phyloP scores from a whole-genome alignment of 352 stramenopile genomes.

The Pythium utonaiense region DNA sequence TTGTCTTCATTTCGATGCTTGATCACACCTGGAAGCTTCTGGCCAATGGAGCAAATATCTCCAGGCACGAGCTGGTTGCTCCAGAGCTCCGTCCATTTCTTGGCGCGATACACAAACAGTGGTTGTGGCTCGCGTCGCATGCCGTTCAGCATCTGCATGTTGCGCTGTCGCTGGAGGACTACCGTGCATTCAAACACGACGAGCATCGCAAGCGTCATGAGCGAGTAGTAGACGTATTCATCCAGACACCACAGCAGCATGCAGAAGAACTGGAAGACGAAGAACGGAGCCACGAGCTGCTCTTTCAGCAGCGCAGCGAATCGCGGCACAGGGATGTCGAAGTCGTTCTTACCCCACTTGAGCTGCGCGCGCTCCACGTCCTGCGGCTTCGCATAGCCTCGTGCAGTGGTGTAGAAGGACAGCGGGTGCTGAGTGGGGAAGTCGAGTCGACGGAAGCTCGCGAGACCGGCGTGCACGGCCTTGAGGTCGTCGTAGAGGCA shows the following conservation, averaged over 20 bases:
- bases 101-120: constrained; percentile 80
- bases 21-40: constrained; percentile 24
- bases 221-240: constrained; percentile 96
- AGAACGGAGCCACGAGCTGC: constrained; percentile 95
- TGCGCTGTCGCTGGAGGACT: constrained; percentile 87
- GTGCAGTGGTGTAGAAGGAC: constrained; percentile 18
- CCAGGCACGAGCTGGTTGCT: constrained; percentile 77
- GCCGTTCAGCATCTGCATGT: constrained; percentile 84
- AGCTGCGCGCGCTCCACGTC: constrained; percentile 26
- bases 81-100: constrained; percentile 55
- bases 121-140: constrained; percentile 67
- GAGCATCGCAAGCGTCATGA: constrained; percentile 95
- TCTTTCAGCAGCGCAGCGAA: constrained; percentile 88
- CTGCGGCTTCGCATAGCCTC: constrained; percentile 16
- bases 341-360: constrained; percentile 72
- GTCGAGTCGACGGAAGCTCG: constrained; percentile 40
- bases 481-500: constrained; percentile 52
- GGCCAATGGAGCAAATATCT: constrained; percentile 81
- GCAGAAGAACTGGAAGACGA: constrained; percentile 96
- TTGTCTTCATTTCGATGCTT: constrained; percentile 17
- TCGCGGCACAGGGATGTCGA: constrained; percentile 81
- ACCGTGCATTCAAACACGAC: constrained; percentile 94
- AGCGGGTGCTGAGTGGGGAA: constrained; percentile 37
- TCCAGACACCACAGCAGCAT: constrained; percentile 95
- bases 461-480: constrained; percentile 17